Conservation (phyloP, 352 stramenopile genomes). For the Aphanomyces stellatus region DNA sequence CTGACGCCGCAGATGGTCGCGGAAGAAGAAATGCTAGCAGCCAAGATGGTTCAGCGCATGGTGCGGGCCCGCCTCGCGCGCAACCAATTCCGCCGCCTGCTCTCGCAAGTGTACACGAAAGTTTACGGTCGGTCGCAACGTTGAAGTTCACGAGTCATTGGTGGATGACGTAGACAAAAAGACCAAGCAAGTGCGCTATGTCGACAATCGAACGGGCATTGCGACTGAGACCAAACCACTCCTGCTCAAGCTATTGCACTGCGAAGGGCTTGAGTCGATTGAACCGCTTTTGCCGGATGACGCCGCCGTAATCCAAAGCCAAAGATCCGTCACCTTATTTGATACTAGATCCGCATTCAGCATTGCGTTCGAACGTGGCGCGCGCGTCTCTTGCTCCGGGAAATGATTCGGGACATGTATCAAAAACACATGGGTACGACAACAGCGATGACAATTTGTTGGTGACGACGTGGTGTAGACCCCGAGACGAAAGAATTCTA, state of each 20-base stretch:
- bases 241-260: not conserved
- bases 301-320: not conserved
- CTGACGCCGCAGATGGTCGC: not conserved
- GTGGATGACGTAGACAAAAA: not conserved
- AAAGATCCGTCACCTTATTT: not conserved
- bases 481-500: conserved; percentile 11
- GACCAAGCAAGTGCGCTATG: conserved; percentile 9
- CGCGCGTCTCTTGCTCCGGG: not conserved
- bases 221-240: not conserved
- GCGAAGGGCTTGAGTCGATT: not conserved
- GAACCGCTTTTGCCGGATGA: conserved; percentile 2
- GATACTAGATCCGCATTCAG: not conserved
- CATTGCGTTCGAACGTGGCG: not conserved
- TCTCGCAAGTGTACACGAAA: conserved; percentile 4
- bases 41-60: conserved; percentile 9
- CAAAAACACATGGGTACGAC: conserved; percentile 9
- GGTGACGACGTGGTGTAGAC: conserved; percentile 9
- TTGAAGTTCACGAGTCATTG: not conserved
- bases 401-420: conserved; percentile 13
- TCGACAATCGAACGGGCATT: conserved; percentile 1
- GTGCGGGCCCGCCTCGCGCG: not conserved
- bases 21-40: conserved; percentile 4
- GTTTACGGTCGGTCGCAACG: not conserved
- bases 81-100: conserved; percentile 1
- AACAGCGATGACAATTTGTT: too few species aligned